Evolutionary conservation across 495 filamentous ascomycete genomes (phyloP), one percentile per base, ranked within the genome.

Genomic region (Hyphodiscus hymeniophilus): DNA sequence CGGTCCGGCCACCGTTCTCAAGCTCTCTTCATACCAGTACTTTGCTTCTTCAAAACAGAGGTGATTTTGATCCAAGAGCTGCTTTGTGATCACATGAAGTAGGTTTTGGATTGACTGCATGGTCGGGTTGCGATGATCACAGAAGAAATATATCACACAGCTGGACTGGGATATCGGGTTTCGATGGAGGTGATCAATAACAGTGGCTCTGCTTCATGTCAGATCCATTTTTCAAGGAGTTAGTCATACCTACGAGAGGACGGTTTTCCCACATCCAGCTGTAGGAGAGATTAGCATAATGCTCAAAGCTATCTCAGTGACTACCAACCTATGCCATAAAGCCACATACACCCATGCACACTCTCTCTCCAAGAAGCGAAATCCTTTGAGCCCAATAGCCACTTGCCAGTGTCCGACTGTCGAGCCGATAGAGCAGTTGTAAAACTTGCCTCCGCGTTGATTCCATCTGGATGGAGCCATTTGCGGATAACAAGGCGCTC

Each of bases 311-410:
- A 47, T 24, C 33, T 36, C 28, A 36, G 20, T 13, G 34, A 36
- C 16, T 20, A 44, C 50, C 44, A 31, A 59, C 56, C 42, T n/a
- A 58, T 41, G n/a, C 56, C 56, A 24, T 59, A 32, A 12, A 59
- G 30, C 56, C 56, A 57, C 15, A 59, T 20, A 20, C 55, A 39
- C 2, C 48, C 46, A 17, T 52, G 39, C 16, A 35, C 28, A 24
- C 35, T 40, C 22, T 34, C 33, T 26, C 42, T 18, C 56, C 56
- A 59, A 23, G 45, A 24, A 30, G 17, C 35, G 23, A 58, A 59
- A 16, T 35, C 16, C 18, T 23, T 22, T 15, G 45, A 48, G 38
- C 49, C 40, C 3, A 38, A 41, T 4, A 59, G 23, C 56, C 56
- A 59, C 26, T 43, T 50, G 15, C 56, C 56, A 7, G 56, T 59